A percentile compares a stretch with the other conserved stretches of the same genome.
Evolutionary conservation across 352 stramenopile species (phyloP).

Genomic region (Globisporangium mamillatum): DNA sequence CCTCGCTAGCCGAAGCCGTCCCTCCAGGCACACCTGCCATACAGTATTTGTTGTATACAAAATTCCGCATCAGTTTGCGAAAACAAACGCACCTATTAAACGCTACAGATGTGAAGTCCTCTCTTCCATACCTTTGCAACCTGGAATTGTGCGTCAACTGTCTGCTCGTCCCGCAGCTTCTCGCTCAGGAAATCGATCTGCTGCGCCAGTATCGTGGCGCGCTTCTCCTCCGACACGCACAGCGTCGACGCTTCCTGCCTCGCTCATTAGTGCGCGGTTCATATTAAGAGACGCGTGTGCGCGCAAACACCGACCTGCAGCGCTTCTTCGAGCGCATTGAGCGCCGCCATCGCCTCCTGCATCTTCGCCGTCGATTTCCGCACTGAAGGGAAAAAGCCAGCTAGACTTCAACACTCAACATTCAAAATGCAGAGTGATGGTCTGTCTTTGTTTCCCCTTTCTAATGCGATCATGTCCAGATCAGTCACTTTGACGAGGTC

Average conservation of each 20-base stretch:
- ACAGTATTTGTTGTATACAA: neutral
- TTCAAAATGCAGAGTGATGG: slow-evolving; percentile 20
- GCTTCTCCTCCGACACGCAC: slow-evolving; percentile 15
- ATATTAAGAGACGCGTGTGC: neutral
- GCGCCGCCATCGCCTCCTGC: slow-evolving; percentile 24
- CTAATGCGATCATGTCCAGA: slow-evolving; percentile 10
- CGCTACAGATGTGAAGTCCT: neutral
- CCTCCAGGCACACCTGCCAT: neutral
- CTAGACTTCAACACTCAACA: slow-evolving; percentile 20
- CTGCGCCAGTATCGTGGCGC: slow-evolving; percentile 2
- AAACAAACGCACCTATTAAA: neutral
- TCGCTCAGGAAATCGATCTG: slow-evolving; percentile 17
- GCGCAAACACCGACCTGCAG: slow-evolving; percentile 25
- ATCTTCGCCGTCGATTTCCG: slow-evolving; percentile 9
- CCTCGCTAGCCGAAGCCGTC: slow-evolving; percentile 1
- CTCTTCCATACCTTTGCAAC: neutral
- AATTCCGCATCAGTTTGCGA: neutral
- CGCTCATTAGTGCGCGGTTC: no score
- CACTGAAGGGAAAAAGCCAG: slow-evolving; percentile 3
- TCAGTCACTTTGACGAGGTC: slow-evolving; percentile 15
- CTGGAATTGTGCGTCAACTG: neutral
- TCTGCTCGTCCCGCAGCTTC: slow-evolving; percentile 10
- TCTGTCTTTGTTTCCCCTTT: slow-evolving; percentile 19
- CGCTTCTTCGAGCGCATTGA: slow-evolving; percentile 30
- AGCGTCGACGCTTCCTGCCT: slow-evolving; percentile 12